Conservation (phyloP, 495 filamentous ascomycete species). For the Penicillium canescens region DNA sequence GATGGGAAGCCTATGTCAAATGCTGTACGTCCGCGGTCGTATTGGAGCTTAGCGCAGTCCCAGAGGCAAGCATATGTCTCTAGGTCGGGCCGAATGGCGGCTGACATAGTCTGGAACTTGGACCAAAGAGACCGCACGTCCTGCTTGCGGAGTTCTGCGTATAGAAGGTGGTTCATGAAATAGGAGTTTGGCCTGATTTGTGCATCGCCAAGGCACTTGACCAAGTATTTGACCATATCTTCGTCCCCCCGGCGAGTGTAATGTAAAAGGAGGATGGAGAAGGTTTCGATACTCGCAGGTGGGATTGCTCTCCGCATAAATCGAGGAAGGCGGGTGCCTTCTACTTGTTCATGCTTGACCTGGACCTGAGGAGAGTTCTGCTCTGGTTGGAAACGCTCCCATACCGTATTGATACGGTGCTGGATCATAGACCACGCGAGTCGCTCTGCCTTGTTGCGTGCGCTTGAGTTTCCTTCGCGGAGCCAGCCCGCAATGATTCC, state of each 20-base stretch:
- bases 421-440: conserved; percentile 79
- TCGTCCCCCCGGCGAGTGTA: conserved; percentile 63
- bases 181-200: conserved; percentile 66
- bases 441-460: conserved; percentile 62
- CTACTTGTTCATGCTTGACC: conserved; percentile 19
- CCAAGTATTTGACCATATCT: conserved; percentile 55
- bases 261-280: conserved; percentile 70
- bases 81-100: conserved; percentile 57
- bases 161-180: conserved; percentile 75
- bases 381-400: conserved; percentile 34
- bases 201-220: conserved; percentile 54
- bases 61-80: conserved; percentile 73
- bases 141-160: conserved; percentile 55
- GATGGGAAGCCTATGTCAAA: conserved; percentile 38
- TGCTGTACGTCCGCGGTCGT: conserved; percentile 43
- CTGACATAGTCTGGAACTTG: conserved; percentile 54
- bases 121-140: conserved; percentile 51
- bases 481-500: conserved; percentile 76
- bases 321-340: conserved; percentile 26
- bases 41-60: conserved; percentile 54
- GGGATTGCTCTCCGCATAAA: conserved; percentile 47
- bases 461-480: conserved; percentile 53
- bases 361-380: conserved; percentile 18
- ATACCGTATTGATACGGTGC: conserved; percentile 59
- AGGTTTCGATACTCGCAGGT: conserved; percentile 73